Base-by-base conservation (phyloP, 495 filamentous ascomycete species). In the Neurospora sp. region DNA sequence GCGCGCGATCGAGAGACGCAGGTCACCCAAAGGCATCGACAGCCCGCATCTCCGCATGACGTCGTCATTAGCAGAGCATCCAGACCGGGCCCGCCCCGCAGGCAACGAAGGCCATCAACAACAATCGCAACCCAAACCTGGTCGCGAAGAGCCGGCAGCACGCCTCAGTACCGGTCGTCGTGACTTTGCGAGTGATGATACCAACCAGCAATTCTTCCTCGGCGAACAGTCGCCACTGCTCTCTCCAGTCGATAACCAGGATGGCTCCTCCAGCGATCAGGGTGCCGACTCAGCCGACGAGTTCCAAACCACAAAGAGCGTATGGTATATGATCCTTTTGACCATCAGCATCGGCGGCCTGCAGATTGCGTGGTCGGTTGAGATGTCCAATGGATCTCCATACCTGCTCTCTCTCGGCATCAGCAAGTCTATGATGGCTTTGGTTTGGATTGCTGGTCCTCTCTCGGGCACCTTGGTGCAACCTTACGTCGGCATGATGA, bases 281-380 rank as follows among this genome's bases (percentile, higher is more conserved):
- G 79, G 77, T 3, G 80, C 78, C 27, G 77, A 84, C 16, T 79
- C 80, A 38, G 77, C 79, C 5, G 86, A 87, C 72, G 79, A 81
- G 16, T 79, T 81, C 65, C 83, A 89, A 74, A 82, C 87, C 71
- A 91, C 91, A 5, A 96, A 95, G 85, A 92, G 90, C 79, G 84
- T 87, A 18, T 92, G 88, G 88, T 96, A 96, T 79, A 84, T 98
- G 75, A 87, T 97, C 74, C 82, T 97, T 74, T 82, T 97, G 79
- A 97, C 94, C 3, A 82, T 97, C 59, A 89, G 91, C 77, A 91
- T 96, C 74, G 92, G 93, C 53, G 94, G 93, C 37, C 84, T 98
- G 73, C 94, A 97, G 81, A 90, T 98, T 78, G 93, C 93, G n/a
- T 98, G 94, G 94, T 92, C 93, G 9, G 93, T 96, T 48, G 94